phyloP scores from a whole-genome alignment of 176 grass and related monocot genomes.

The Hordeum marinum region DNA sequence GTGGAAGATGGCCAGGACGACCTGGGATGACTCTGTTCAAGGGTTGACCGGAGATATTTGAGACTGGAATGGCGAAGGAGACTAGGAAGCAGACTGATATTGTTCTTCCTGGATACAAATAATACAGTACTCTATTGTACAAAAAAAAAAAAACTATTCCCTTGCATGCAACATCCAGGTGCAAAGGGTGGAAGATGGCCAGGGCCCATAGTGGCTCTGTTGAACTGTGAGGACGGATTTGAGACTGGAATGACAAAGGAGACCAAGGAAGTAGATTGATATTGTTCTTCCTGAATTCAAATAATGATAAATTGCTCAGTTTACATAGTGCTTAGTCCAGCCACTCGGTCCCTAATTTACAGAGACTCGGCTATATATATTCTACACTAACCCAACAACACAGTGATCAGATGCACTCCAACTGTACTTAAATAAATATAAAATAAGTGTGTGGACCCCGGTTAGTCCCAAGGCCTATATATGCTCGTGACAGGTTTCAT shows the following conservation, averaged over 20 bases:
- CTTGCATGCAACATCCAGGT: too few relatives aligned
- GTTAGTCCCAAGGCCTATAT: not conserved
- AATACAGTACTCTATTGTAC: too few relatives aligned
- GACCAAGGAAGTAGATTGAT: not conserved
- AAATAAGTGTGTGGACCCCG: too few relatives aligned
- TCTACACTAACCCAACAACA: not conserved
- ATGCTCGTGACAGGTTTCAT: not conserved
- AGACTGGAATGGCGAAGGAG: not conserved
- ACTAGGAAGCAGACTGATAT: not conserved
- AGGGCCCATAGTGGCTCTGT: too few relatives aligned
- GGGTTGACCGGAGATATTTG: not conserved
- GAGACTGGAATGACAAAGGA: too few relatives aligned
- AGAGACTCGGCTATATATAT: not conserved
- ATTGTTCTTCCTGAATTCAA: not conserved
- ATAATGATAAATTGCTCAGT: not conserved
- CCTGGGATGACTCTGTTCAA: not conserved
- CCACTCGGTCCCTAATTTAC: not conserved
- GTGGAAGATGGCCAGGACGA: not conserved
- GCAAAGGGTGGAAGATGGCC: too few relatives aligned
- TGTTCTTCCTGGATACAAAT: too few relatives aligned
- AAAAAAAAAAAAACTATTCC: too few relatives aligned
- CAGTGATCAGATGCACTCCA: not conserved
- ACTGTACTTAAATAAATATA: not conserved
- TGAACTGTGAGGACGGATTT: too few relatives aligned
- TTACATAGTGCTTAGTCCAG: not conserved